These are phyloP conservation scores for Malbranchea cinnamomea DNA, from an alignment of 2,329 filamentous ascomycete genomes.

Conservation along the genomic window DNA sequence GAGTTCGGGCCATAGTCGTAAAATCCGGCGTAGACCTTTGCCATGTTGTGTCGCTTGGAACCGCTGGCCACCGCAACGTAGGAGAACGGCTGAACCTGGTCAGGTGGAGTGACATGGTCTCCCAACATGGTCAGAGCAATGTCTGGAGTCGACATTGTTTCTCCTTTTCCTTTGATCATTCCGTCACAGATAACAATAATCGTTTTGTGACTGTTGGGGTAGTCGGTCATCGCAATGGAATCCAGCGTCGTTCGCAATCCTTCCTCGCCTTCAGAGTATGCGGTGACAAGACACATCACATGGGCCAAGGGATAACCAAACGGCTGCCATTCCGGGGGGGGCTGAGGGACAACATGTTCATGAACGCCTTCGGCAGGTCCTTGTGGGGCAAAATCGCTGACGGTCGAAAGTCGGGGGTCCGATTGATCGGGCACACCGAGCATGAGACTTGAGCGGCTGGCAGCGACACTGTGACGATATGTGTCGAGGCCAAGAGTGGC, in stretches of 20 bases:
- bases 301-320: conserved; percentile 93
- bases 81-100: conserved; percentile 79
- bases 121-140: conserved; percentile 88
- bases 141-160: conserved; percentile 74
- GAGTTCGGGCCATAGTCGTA: conserved; percentile 87
- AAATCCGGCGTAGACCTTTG: conserved; percentile 94
- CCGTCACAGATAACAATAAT: conserved; percentile 95
- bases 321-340: conserved; percentile 91
- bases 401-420: conserved; percentile 39
- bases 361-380: conserved; percentile 93
- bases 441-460: conserved; percentile 44
- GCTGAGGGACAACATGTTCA: conserved; percentile 87
- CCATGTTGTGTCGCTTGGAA: conserved; percentile 98
- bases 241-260: conserved; percentile 88
- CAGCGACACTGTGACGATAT: conserved; percentile 24
- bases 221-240: conserved; percentile 93
- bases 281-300: conserved; percentile 84
- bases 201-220: conserved; percentile 96
- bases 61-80: conserved; percentile 94
- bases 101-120: conserved; percentile 62
- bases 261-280: conserved; percentile 89
- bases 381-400: conserved; percentile 51
- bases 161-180: conserved; percentile 91
- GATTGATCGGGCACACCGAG: conserved; percentile 37
- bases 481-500: conserved; percentile 36